A percentile compares a stretch with the other conserved stretches of the same genome.
phyloP scores from a whole-genome alignment of 495 filamentous ascomycete genomes.

The Tuber aestivum region DNA sequence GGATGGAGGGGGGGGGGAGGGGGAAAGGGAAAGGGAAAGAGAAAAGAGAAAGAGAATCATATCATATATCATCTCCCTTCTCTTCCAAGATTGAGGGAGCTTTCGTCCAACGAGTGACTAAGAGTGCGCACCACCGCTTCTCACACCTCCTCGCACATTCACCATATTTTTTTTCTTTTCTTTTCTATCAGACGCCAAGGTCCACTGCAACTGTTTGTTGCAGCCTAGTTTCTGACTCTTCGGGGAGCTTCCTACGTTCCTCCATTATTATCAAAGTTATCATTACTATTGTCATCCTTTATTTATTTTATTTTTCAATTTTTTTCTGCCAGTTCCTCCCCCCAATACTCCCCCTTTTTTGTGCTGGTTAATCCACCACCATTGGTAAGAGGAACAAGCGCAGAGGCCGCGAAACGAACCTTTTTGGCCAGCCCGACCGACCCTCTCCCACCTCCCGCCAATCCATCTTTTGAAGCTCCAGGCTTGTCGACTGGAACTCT shows the following conservation, averaged over 20 bases:
- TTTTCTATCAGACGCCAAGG: conserved; percentile 8
- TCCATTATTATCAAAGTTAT: no score
- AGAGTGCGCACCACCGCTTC: conserved; percentile 8
- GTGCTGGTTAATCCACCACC: background rate
- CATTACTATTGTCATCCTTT: background rate
- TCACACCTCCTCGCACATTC: background rate
- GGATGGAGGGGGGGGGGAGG: background rate
- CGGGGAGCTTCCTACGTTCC: background rate
- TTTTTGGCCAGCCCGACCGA: background rate
- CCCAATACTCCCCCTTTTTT: background rate
- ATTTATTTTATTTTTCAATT: background rate
- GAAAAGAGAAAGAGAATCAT: conserved; percentile 12
- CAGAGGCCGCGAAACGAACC: background rate
- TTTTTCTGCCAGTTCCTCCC: background rate
- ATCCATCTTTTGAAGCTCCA: background rate
- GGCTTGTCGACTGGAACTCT: background rate
- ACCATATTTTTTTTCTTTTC: background rate
- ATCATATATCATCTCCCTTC: conserved; percentile 37
- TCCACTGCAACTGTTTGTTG: background rate
- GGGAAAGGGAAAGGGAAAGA: no score
- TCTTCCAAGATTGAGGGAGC: conserved; percentile 11
- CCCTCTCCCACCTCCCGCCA: background rate
- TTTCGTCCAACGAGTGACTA: conserved; percentile 12
- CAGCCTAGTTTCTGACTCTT: background rate
- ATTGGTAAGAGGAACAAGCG: background rate